Conservation (phyloP, 2,329 filamentous ascomycete species). For the Colletotrichum sp. region DNA sequence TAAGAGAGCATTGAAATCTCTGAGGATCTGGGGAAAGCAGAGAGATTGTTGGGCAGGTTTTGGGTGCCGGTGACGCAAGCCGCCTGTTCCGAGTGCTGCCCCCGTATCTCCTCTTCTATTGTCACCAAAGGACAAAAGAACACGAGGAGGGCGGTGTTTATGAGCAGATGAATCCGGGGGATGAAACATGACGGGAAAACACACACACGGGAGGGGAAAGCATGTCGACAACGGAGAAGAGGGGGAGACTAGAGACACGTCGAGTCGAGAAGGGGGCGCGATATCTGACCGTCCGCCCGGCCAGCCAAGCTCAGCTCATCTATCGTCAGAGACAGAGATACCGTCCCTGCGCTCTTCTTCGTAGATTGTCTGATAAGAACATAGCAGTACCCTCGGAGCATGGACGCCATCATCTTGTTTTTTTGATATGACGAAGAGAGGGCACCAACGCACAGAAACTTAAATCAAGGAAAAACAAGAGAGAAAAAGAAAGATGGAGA, state of each 20-base stretch:
- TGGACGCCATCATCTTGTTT: neutral
- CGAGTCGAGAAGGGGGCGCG: neutral
- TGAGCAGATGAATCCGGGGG: neutral
- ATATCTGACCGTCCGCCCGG: neutral
- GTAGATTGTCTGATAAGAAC: neutral
- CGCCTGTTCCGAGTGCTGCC: neutral
- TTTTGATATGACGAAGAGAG: neutral
- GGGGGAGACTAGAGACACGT: neutral
- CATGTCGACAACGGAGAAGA: neutral
- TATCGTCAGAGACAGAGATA: neutral
- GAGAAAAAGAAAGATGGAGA: neutral
- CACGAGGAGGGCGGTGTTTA: neutral
- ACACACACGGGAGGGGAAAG: neutral
- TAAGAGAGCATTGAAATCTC: neutral
- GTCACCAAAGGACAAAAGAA: neutral
- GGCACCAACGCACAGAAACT: neutral
- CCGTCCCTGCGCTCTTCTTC: neutral
- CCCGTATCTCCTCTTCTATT: neutral
- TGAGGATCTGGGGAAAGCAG: neutral
- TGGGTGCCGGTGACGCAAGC: neutral
- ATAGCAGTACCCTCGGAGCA: neutral
- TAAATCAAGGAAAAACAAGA: neutral
- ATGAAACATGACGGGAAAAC: neutral
- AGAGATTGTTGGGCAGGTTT: neutral
- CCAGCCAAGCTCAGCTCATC: neutral